These are phyloP conservation scores for Corymbia citriodora DNA, from an alignment of 441 rosid species.

Conservation along the genomic window DNA sequence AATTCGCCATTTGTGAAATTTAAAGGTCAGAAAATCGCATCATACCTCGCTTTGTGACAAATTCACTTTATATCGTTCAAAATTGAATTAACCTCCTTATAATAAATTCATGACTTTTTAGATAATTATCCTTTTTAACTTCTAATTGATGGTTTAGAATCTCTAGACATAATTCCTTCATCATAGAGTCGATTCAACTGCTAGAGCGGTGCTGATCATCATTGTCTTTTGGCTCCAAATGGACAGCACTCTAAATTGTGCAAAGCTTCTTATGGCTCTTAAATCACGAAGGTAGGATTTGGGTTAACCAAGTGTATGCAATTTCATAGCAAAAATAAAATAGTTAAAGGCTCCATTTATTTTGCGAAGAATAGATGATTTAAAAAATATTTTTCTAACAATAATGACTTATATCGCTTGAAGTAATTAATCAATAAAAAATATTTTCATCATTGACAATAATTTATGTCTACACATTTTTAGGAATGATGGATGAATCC, in stretches of 20 bases:
- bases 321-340: too few relatives aligned
- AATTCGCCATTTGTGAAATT: too few relatives aligned
- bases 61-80: too few relatives aligned
- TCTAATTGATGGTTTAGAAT: not conserved
- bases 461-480: too few relatives aligned
- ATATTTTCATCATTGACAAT: fast-evolving
- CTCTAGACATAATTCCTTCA: not conserved
- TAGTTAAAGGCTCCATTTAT: too few relatives aligned
- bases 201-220: not conserved
- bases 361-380: too few relatives aligned
- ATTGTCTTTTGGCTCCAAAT: not conserved
- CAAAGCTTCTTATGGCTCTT: not conserved
- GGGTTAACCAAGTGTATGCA: not conserved
- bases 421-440: too few relatives aligned
- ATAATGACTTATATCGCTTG: too few relatives aligned
- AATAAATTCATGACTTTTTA: fast-evolving
- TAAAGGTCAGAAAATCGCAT: too few relatives aligned
- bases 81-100: fast-evolving
- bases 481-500: fast-evolving
- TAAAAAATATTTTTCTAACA: too few relatives aligned
- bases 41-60: too few relatives aligned
- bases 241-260: fast-evolving
- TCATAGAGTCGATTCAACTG: not conserved
- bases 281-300: not conserved
- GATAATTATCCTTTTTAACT: too few relatives aligned